Base-by-base conservation (phyloP, 2,329 filamentous ascomycete species). In the Xylariaceae sp. region DNA sequence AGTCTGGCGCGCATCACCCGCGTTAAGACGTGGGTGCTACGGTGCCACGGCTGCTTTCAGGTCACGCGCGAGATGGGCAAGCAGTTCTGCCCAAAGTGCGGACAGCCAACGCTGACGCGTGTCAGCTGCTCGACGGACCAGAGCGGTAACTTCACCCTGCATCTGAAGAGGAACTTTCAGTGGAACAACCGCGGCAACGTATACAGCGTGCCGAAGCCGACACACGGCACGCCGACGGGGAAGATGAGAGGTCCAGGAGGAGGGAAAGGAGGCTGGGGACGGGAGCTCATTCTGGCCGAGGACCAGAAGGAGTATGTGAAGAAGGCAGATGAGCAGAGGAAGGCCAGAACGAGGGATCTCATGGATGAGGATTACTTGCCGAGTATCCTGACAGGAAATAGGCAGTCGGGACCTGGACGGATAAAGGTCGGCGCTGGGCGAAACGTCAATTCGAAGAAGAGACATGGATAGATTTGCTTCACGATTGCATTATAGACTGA, bases 351-450 rank as follows among this genome's bases (percentile, higher is more conserved):
- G 61, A 83, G 80, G 59, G 89, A 95, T 65, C 67, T 95, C 42
- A 94, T 97, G 91, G 91, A 97, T 60, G 84, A 94, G 60, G 91
- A 98, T 65, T 95, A 90, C 62, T 66, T 97, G 49, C 93, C 93
- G 0, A 74, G 80, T 26, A 87, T 98, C 36, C 61, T 98, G 58
- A 93, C 81, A 1, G 93, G 93, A 0, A 81, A 90, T 56, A 74
- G 91, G 51, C 75, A 70, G 30, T 45, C 61, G 7, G 78, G 76
- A 34, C 67, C 67, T 2, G 85, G 85, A 1, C 83, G 79, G 64
- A 79, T 87, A 45, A 85, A 80, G 59, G 81, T 97, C 9, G 93
- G 93, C 8, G 89, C 88, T 9, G 93, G 93, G 8, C 80, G 82
- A 59, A 89, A 85, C 59, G 79, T 97, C 39, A 98, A 98, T 66